phyloP scores from a whole-genome alignment of 805 yeast genomes.

The Starmerella bombi region DNA sequence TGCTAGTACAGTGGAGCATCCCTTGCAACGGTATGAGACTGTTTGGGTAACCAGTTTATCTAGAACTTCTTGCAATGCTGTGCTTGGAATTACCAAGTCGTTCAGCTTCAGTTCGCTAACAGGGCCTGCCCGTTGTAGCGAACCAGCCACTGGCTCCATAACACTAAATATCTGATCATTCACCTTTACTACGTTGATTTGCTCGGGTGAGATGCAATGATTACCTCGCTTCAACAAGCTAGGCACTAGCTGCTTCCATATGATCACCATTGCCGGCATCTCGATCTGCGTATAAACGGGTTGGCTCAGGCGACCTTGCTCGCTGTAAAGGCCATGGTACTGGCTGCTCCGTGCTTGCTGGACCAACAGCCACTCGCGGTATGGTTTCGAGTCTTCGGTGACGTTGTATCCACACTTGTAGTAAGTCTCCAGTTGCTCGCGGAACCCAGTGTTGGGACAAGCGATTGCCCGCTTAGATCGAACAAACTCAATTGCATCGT shows the following conservation, averaged over 20 bases:
- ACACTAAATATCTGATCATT: slow-evolving; percentile 5
- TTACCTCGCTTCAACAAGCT: neutral
- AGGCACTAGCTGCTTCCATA: slow-evolving; percentile 20
- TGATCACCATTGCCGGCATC: slow-evolving; percentile 14
- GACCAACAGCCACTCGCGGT: slow-evolving; percentile 31
- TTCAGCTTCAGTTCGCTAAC: neutral
- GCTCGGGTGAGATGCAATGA: neutral
- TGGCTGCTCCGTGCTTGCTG: slow-evolving; percentile 21
- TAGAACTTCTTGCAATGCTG: slow-evolving; percentile 8
- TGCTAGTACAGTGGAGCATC: slow-evolving; percentile 65
- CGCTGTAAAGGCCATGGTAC: neutral
- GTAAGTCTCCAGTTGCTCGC: slow-evolving; percentile 56
- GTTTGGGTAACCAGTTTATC: slow-evolving; percentile 12
- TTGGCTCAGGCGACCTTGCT: no score
- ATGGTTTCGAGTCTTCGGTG: slow-evolving; percentile 24
- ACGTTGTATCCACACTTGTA: slow-evolving; percentile 32
- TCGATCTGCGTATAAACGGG: slow-evolving; percentile 30
- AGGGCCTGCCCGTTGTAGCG: slow-evolving; percentile 2
- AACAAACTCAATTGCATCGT: slow-evolving; percentile 66
- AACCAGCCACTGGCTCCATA: slow-evolving; percentile 11
- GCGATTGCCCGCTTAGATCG: slow-evolving; percentile 45
- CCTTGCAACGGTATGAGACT: slow-evolving; percentile 50
- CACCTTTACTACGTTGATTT: slow-evolving; percentile 7
- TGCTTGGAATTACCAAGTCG: neutral
- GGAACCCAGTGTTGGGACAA: slow-evolving; percentile 62